phyloP scores from a whole-genome alignment of 78 protist species.

The slime mould (Dictyostelium discoideum) region dicty_2.7 NC_007089.4:4292001-4292500 shows the following conservation, averaged over 20 bases:
- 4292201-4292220: conserved; percentile 45
- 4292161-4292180: conserved; percentile 61
- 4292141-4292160: conserved; percentile 44
- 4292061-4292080: background rate
- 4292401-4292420: conserved; percentile 81
- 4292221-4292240: conserved; percentile 51
- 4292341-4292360: conserved; percentile 50
- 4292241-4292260: background rate
- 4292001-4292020: background rate
- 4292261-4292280: background rate
- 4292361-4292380: conserved; percentile 73
- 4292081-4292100: background rate
- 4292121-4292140: conserved; percentile 36
- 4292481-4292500: background rate
- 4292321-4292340: conserved; percentile 61
- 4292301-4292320: background rate
- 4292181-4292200: conserved; percentile 42
- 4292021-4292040: conserved; percentile 44
- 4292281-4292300: background rate
- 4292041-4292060: conserved; percentile 17
- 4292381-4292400: conserved; percentile 84
- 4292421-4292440: conserved; percentile 71
- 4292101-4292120: conserved; percentile 23
- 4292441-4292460: conserved; percentile 20
- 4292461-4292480: conserved; percentile 14